Evolutionary conservation across 2,329 filamentous ascomycete genomes (phyloP), one percentile per base, ranked within the genome.

Genomic region (Nemania bipapillata): DNA sequence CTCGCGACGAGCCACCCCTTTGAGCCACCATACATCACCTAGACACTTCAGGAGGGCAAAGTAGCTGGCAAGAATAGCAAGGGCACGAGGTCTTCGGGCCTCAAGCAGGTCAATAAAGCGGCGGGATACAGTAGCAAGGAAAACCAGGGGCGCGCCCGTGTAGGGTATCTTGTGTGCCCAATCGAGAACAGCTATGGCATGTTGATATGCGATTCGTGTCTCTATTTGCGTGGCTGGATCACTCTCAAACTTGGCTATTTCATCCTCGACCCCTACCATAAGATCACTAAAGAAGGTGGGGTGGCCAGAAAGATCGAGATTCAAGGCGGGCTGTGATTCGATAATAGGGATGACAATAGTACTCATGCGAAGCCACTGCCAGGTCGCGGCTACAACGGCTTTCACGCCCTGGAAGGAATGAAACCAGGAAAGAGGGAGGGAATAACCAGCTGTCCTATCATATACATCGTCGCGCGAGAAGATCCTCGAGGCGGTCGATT

Each of bases 341-440:
- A 91, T 90, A 58, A 91, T 89, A 6, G 85, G 84, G 28, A 87
- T 83, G 45, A 89, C 86, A 15, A 86, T 83, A 1, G 82, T 80
- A 71, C 87, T 90, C 66, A 83, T 83, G 2, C 88, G 83, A 54
- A 91, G 83, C 85, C 86, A 90, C 65, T 85, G 86, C 89, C 89
- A 91, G 15, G 87, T 89, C 2, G 85, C 85, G 22, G 88, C 86
- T 0, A 90, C 88, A 37, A 91, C 83, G 1, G 88, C 86, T 76
- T 90, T 91, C 71, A 91, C 87, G 11, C 89, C 89, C 73, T 90
- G 89, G 74, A 90, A 90, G 3, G 89, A 86, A 74, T 90, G 88
- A 69, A 91, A 90, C 88, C 87, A 90, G 2, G 86, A 84, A 50
- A 90, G 79, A 0, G 89, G 89, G n/a, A 90, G 78, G 20, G 82